phyloP scores from a whole-genome alignment of 805 yeast species.

The Metschnikowia santaceciliae region DNA sequence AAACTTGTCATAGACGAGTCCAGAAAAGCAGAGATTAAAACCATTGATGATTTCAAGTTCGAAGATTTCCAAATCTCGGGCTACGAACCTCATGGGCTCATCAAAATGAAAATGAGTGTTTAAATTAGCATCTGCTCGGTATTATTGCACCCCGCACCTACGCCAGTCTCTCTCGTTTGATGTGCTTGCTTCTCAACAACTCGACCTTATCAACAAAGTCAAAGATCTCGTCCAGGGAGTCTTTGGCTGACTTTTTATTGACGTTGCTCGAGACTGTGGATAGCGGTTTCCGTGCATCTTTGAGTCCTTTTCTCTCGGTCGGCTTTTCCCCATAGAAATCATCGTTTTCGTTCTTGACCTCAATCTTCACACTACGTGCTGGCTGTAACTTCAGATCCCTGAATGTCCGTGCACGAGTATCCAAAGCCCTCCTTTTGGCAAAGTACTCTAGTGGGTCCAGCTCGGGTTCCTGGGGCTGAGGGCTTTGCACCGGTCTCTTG shows the following conservation, averaged over 20 bases:
- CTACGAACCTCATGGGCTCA: constrained; percentile 77
- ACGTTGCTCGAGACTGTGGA: constrained; percentile 1
- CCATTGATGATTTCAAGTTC: constrained; percentile 81
- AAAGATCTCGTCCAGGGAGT: constrained; percentile 27
- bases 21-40: constrained; percentile 40
- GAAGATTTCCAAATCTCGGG: constrained; percentile 83
- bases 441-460: constrained; percentile 2
- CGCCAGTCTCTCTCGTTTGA: background rate
- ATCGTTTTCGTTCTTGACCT: constrained; percentile 2
- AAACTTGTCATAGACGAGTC: constrained; percentile 65
- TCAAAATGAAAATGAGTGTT: constrained; percentile 97
- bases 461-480: background rate
- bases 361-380: constrained; percentile 1
- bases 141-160: background rate
- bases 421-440: constrained; percentile 2
- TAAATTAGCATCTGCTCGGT: constrained; percentile 27
- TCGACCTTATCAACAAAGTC: constrained; percentile 32
- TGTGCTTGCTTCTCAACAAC: constrained; percentile 6
- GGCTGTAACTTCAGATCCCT: constrained; percentile 3
- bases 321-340: background rate
- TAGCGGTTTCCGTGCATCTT: background rate
- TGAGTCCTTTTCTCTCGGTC: background rate
- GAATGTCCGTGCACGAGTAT: background rate
- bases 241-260: background rate
- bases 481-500: background rate